Evolutionary conservation across 495 filamentous ascomycete genomes (phyloP).

Genomic region (Aspergillus bertholletiae): DNA sequence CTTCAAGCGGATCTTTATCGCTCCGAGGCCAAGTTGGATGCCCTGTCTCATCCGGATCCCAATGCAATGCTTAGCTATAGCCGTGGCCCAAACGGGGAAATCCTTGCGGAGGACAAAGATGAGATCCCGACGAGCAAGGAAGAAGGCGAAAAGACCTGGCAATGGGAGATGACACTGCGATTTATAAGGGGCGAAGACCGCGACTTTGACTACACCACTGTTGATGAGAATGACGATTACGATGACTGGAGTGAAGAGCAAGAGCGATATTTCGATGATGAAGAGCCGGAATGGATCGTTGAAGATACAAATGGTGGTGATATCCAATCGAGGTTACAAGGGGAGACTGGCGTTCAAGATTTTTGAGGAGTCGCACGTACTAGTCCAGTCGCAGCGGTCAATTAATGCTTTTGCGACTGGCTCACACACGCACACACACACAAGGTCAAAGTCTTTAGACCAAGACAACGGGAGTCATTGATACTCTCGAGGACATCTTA

Average conservation of each 20-base stretch:
- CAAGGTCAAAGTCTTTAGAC: too few relatives aligned
- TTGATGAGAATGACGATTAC: conserved; percentile 67
- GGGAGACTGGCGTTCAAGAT: conserved; percentile 81
- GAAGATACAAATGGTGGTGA: conserved; percentile 42
- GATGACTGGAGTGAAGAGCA: conserved; percentile 61
- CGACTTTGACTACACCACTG: conserved; percentile 69
- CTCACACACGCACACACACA: too few relatives aligned
- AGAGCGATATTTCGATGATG: conserved; percentile 74
- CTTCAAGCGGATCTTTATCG: conserved; percentile 69
- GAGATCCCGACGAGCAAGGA: conserved; percentile 57
- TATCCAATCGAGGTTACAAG: conserved; percentile 38
- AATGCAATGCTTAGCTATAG: conserved; percentile 45
- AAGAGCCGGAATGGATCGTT: conserved; percentile 61
- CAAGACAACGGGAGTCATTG: too few relatives aligned
- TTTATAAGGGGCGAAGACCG: conserved; percentile 69
- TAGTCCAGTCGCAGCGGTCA: too few relatives aligned
- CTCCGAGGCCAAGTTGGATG: conserved; percentile 68
- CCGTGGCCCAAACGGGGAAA: conserved; percentile 50
- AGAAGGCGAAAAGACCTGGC: conserved; percentile 65
- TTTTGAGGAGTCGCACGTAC: conserved; percentile 54
- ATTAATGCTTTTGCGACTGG: too few relatives aligned
- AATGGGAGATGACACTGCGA: conserved; percentile 60
- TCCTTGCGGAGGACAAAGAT: conserved; percentile 53
- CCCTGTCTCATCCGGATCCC: conserved; percentile 53
- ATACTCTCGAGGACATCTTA: too few relatives aligned